Base-by-base conservation (phyloP, 805 yeast species). In the Alloascoidea africana region DNA sequence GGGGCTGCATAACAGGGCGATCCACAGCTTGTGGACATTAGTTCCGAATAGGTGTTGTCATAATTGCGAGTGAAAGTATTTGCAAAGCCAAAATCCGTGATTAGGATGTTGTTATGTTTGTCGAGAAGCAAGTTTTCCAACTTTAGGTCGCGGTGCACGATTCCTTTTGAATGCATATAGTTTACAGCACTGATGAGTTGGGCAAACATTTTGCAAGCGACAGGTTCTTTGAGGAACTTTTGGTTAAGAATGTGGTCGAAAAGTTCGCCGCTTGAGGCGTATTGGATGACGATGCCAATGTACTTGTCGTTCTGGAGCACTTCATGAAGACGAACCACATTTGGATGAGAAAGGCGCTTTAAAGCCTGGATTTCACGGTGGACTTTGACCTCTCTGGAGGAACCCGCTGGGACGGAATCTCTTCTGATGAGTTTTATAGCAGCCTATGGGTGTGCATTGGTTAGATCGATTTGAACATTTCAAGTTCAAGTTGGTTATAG, bases 1-100 rank as follows among this genome's bases (percentile, higher is more conserved):
- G 98, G 98, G 1, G 98, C 98, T 0, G 98, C 98, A 57, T 89
- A 89, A 56, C 98, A 89, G 1, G 98, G 98, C 2, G 95, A 84
- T 1, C 98, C 98, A 56, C 98, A 89, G 27, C 87, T 74, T 1
- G 97, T 89, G 53, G 76, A 77, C 97, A 89, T 91, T 34, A 84
- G 61, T 54, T 85, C 95, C 45, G 58, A 36, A 51, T 52, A 43
- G 60, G 42, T 36, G n/a, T n/a, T n/a, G n/a, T 23, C 30, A 17
- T 45, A 49, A 14, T 44, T 42, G 14, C 42, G 40, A 18, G 40
- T 35, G 59, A 77, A 91, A 18, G 91, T 78, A 58, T 91, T 91
- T 27, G 93, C 98, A 58, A 91, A 91, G 0, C 96, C 96, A 56
- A 86, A 86, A 59, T 86, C 96, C n/a, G 94, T 78, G 38, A 86